Percentiles rank a stretch among this genome's conserved stretches.
phyloP scores from a whole-genome alignment of 306 rosid genomes.

The Pyrus bretschneideri region DNA sequence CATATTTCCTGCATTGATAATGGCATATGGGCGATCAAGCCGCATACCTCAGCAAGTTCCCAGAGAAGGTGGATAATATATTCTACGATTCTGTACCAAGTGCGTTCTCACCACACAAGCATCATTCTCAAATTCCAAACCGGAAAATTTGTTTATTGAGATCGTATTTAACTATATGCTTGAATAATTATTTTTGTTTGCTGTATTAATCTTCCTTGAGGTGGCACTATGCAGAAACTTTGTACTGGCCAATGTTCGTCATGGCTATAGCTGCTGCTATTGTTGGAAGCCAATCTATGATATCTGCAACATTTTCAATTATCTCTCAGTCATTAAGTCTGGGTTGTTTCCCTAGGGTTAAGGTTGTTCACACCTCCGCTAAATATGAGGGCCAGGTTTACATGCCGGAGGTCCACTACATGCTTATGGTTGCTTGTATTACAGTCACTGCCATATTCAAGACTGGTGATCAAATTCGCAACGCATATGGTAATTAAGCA shows the following conservation, averaged over 20 bases:
- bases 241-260: slow-evolving; percentile 83
- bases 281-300: slow-evolving; percentile 83
- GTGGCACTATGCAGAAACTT: slow-evolving; percentile 36
- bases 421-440: slow-evolving; percentile 65
- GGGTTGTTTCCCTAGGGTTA: slow-evolving; percentile 75
- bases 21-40: slow-evolving; percentile 45
- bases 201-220: no score
- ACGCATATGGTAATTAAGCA: slow-evolving; percentile 47
- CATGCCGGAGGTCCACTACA: slow-evolving; percentile 65
- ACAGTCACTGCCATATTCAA: slow-evolving; percentile 46
- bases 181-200: background rate
- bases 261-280: slow-evolving; percentile 68
- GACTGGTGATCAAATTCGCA: slow-evolving; percentile 61
- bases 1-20: slow-evolving; percentile 35
- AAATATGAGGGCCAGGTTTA: slow-evolving; percentile 70
- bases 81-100: slow-evolving; percentile 48
- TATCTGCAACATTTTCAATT: slow-evolving; percentile 70
- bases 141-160: background rate
- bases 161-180: background rate
- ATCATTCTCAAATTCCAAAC: no score
- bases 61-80: slow-evolving; percentile 11
- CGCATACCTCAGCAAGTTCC: slow-evolving; percentile 55
- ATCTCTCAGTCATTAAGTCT: slow-evolving; percentile 54
- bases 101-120: background rate
- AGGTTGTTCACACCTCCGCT: slow-evolving; percentile 59